Base-by-base conservation (phyloP, 2,329 filamentous ascomycete genomes). In the Fusarium brachygibbosum region DNA sequence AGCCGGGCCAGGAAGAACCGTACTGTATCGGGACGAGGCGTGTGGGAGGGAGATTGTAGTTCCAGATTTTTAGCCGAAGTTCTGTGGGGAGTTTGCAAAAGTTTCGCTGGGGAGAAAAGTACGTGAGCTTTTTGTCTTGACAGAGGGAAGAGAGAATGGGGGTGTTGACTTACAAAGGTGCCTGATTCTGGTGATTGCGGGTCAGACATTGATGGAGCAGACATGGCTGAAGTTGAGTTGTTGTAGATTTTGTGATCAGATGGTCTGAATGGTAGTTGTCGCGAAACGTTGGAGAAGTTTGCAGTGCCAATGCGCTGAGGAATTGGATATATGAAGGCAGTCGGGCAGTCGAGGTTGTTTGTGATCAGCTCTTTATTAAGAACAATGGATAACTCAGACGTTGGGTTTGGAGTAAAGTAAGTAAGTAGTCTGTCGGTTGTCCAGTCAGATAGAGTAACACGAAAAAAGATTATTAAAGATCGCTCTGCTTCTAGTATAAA, bases 31-130 rank as follows among this genome's bases (percentile, higher is more conserved):
- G 78, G 28, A 86, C 80, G 49, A 86, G 75, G 32, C 84, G 82
- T 13, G 80, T 74, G 16, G 74, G 71, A 1, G 82, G 81, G 19
- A 84, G 74, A 68, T 79, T 84, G 67, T 81, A 77, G 40, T 76
- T 76, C 84, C 84, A 86, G 49, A 86, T 83, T 57, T 79, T 81
- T 25, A 85, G 75, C 13, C 84, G 82, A 17, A 86, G 75, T 68
- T 86, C 84, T 14, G 79, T 70, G 2, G 84, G 84, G 2, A 86
- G 81, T 41, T 71, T 74, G 19, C 77, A 63, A 65, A 86, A 86
- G 49, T 76, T 70, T 45, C 75, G 78, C 84, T 86, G 45, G 35
- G 21, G 25, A 50, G 16, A 12, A 31, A 42, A 58, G 44, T 17
- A 37, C 14, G 23, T 51, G 17, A 51, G 48, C 17, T 51, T 51